Evolutionary conservation across 2,329 filamentous ascomycete species (phyloP), one percentile per base, ranked within the genome.

Genomic region (Ciborinia camelliae): DNA sequence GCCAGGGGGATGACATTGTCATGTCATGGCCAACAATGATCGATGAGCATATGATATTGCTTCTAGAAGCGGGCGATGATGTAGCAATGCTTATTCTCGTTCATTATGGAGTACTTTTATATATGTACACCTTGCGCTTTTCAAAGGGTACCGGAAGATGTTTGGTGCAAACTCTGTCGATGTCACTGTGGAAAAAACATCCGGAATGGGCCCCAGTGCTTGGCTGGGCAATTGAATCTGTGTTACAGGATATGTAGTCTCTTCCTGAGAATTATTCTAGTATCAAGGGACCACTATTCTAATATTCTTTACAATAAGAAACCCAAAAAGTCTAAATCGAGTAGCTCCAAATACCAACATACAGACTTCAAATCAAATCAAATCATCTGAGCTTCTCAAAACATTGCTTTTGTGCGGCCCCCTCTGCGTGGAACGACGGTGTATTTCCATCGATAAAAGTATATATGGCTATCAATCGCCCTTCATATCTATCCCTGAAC

Each of bases 21-120:
- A 30, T 55, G 39, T 15, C 37, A 28, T 55, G 53, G 53, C 53
- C 53, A 55, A 6, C 30, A 18, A 4, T 6, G 30, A 28, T 28
- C 18, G 28, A 15, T 37, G 37, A 55, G 18, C 14, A 15, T n/a
- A 5, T 55, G 9, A 9, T 57, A 12, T 14, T 26, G 20, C 53
- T 43, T 30, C 15, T 57, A 14, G 10, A 43, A 14, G 20, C 39
- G 1, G 6, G 20, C n/a, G 53, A 57, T 18, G 37, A 57, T 7
- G 30, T 57, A 32, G 18, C 53, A 57, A 57, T 28, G 23, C 18
- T 55, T 30, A 43, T 57, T 14, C 43, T 57, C 28, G 30, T 57
- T 18, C 53, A 57, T 43, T 57, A 57, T 30, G 53, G 53, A n/a
- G 53, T 57, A 43, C 18, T 5, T 1, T 10, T 57, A 43, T 57